Evolutionary conservation across 2,329 filamentous ascomycete species (phyloP).

Genomic region (Phaeosphaeriaceae sp.): DNA sequence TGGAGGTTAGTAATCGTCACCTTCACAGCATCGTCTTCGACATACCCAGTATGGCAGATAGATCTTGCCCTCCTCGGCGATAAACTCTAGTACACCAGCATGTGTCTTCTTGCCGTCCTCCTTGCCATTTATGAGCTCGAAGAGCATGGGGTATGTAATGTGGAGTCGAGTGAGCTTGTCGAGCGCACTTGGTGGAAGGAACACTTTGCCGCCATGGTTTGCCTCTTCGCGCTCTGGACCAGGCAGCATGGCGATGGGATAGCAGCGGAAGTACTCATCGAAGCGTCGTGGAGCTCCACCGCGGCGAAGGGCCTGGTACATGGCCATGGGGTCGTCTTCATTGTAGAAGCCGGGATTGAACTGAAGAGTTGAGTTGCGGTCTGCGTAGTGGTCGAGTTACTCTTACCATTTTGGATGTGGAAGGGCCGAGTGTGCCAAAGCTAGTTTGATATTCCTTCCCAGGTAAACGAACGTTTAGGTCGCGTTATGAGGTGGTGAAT

Average conservation of each 20-base stretch:
- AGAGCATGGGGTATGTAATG: slow-evolving; percentile 96
- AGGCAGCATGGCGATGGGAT: slow-evolving; percentile 92
- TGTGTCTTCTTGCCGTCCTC: slow-evolving; percentile 89
- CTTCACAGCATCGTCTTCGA: background rate
- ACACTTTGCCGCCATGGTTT: slow-evolving; percentile 97
- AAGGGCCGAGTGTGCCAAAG: background rate
- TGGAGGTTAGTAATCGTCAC: slow-evolving; percentile 15
- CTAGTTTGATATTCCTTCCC: background rate
- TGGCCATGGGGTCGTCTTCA: slow-evolving; percentile 60
- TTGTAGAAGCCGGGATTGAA: slow-evolving; percentile 58
- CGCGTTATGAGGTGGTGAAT: background rate
- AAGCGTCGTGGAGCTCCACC: slow-evolving; percentile 73
- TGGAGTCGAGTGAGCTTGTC: slow-evolving; percentile 96
- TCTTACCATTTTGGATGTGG: slow-evolving; percentile 40
- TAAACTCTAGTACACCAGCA: slow-evolving; percentile 95
- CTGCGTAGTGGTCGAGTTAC: slow-evolving; percentile 26
- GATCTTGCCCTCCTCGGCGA: slow-evolving; percentile 94
- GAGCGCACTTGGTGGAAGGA: slow-evolving; percentile 92
- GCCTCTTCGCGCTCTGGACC: slow-evolving; percentile 86
- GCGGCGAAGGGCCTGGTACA: slow-evolving; percentile 62
- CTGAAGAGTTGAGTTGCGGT: slow-evolving; percentile 33
- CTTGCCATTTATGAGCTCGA: slow-evolving; percentile 91
- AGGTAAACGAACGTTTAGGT: background rate
- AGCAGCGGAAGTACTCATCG: slow-evolving; percentile 98
- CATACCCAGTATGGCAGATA: slow-evolving; percentile 93